Evolutionary conservation across 176 grass and related monocot species (phyloP).

Genomic region (Pharus latifolius): DNA sequence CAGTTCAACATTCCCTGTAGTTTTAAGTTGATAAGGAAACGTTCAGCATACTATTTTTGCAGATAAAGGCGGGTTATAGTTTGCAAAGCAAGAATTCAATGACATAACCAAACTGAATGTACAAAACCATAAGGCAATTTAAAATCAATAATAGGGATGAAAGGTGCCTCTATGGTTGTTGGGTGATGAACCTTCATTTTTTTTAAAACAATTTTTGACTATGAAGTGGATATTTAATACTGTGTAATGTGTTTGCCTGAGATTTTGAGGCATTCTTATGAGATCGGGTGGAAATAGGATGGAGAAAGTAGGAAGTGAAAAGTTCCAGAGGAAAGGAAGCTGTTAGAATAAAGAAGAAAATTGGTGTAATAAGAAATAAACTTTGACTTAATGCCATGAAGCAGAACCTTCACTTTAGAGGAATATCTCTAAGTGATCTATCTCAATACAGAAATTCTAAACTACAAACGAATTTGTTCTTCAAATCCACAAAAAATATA

Average conservation of each 20-base stretch:
- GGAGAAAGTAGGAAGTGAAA: no score
- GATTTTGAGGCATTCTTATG: not conserved
- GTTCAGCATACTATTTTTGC: not conserved
- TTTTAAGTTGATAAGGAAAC: not conserved
- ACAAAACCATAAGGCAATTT: not conserved
- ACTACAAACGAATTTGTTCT: no score
- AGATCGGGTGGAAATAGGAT: no score
- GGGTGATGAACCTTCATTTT: not conserved
- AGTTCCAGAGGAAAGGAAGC: no score
- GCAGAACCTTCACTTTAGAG: no score
- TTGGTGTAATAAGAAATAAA: no score
- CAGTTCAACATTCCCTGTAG: slow-evolving; percentile 22
- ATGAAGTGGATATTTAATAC: not conserved
- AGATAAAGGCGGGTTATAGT: not conserved
- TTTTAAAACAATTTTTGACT: not conserved
- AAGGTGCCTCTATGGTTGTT: not conserved
- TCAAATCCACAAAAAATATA: no score
- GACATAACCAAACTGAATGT: not conserved
- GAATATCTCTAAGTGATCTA: no score
- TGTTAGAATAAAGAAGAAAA: no score
- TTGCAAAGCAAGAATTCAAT: not conserved
- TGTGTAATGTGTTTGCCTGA: not conserved
- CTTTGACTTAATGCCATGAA: no score
- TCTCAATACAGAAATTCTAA: no score
- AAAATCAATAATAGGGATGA: not conserved